Percentiles rank a stretch among this genome's conserved stretches.
These are phyloP conservation scores for Mycena latifolia DNA, from an alignment of 768 basidiomycete genomes.

Conservation along the genomic window DNA sequence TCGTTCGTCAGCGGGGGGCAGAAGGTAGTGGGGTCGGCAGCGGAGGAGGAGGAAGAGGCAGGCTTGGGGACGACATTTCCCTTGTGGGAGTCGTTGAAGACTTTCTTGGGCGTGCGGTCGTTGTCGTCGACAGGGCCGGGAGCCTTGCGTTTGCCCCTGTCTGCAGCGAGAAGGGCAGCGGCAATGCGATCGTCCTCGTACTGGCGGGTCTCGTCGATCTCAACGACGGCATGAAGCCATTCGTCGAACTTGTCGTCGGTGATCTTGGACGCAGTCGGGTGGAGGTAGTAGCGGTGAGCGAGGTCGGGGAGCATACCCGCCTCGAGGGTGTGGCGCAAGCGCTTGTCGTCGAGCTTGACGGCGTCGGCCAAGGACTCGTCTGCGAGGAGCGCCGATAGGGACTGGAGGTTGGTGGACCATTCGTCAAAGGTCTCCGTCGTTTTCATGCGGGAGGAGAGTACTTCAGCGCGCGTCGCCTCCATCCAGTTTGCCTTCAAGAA, in stretches of 20 bases:
- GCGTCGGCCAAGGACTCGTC: no score
- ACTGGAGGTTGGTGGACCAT: neutral
- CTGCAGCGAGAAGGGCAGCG: neutral
- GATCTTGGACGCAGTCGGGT: neutral
- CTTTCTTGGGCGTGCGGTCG: slow-evolving; percentile 2
- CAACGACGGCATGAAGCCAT: neutral
- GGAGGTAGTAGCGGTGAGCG: neutral
- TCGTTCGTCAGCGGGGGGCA: neutral
- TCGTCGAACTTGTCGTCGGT: neutral
- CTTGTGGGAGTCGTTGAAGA: no score
- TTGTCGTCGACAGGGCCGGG: no score
- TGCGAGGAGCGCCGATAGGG: neutral
- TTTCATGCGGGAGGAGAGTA: neutral
- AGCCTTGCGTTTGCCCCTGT: slow-evolving; percentile 1
- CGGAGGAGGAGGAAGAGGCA: neutral
- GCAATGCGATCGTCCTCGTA: neutral
- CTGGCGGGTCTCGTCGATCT: neutral
- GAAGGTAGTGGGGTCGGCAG: neutral
- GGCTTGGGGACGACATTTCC: neutral
- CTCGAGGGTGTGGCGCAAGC: slow-evolving; percentile 1
- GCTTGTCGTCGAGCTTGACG: neutral
- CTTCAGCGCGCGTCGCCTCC: neutral
- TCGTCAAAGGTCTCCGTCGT: neutral
- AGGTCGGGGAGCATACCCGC: neutral
- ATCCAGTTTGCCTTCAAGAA: neutral